These are phyloP conservation scores for Auriculariales sp. DNA, from an alignment of 768 basidiomycete species.

Conservation along the genomic window DNA sequence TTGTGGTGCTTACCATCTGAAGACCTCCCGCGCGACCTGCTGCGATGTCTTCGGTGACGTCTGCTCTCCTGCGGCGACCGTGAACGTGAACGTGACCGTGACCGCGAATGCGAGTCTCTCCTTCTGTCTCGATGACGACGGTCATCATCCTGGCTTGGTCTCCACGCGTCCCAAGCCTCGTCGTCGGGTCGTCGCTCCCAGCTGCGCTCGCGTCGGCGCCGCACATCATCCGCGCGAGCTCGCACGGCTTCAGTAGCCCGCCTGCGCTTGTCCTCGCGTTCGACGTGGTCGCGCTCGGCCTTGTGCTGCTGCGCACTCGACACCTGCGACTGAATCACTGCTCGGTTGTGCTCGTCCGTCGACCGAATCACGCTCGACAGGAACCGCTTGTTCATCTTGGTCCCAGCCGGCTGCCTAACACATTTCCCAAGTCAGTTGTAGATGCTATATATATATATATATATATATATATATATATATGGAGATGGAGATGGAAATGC, in stretches of 20 bases:
- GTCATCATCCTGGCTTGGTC: constrained; percentile 11
- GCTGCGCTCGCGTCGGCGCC: constrained; percentile 23
- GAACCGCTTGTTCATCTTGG: constrained; percentile 44
- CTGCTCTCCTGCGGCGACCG: too few relatives aligned
- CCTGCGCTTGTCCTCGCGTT: constrained; percentile 20
- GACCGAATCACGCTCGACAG: constrained; percentile 59
- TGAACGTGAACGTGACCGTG: too few relatives aligned
- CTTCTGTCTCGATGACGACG: constrained; percentile 8
- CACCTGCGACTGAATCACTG: constrained; percentile 31
- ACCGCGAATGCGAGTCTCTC: background rate
- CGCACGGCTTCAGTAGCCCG: constrained; percentile 73
- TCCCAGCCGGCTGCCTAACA: constrained; percentile 26
- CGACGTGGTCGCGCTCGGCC: constrained; percentile 11
- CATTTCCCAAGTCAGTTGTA: background rate
- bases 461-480: too few relatives aligned
- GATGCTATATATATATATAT: too few relatives aligned
- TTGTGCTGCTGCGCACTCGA: constrained; percentile 13
- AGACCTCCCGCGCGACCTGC: too few relatives aligned
- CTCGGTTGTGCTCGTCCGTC: constrained; percentile 92
- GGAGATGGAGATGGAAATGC: background rate
- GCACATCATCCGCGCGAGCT: constrained; percentile 53
- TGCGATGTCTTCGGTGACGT: too few relatives aligned
- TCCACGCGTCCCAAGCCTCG: constrained; percentile 12
- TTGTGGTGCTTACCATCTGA: too few relatives aligned
- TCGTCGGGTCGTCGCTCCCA: constrained; percentile 11